phyloP scores from a whole-genome alignment of 2,329 filamentous ascomycete genomes.

The Cercospora sp. region DNA sequence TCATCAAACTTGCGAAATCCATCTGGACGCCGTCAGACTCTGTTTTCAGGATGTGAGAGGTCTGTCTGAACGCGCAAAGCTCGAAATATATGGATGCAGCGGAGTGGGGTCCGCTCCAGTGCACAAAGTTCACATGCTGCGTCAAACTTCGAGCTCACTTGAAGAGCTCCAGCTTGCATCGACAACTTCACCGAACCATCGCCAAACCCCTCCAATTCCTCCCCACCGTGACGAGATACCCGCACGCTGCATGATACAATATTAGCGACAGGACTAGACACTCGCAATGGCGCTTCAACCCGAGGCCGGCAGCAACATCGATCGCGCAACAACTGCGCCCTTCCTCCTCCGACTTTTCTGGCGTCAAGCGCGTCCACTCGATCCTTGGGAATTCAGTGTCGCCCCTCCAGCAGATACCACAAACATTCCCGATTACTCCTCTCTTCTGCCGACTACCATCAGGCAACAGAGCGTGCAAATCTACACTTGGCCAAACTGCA shows the following conservation, averaged over 20 bases:
- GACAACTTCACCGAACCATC: conserved; percentile 2
- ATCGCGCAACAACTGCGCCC: conserved; percentile 71
- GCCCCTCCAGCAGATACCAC: conserved; percentile 45
- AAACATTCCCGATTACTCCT: conserved; percentile 42
- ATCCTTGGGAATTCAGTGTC: conserved; percentile 67
- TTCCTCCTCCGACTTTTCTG: conserved; percentile 88
- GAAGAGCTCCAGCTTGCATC: not conserved
- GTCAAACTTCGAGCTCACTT: conserved; percentile 4
- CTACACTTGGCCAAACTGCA: conserved; percentile 83
- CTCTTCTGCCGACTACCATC: conserved; percentile 58
- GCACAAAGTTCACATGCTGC: conserved; percentile 5
- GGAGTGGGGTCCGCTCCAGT: not conserved
- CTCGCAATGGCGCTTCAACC: conserved; percentile 40
- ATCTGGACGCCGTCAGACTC: conserved; percentile 53
- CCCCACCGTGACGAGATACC: not conserved
- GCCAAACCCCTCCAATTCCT: not conserved
- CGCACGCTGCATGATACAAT: conserved; percentile 3
- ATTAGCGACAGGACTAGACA: not conserved
- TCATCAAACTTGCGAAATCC: conserved; percentile 95
- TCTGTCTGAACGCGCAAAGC: not conserved
- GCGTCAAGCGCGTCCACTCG: conserved; percentile 71
- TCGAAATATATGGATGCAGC: not conserved
- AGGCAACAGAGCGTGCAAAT: conserved; percentile 60
- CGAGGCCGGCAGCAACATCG: conserved; percentile 49
- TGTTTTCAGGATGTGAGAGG: not conserved